Percentiles rank a stretch among this genome's conserved stretches.
Conservation (phyloP, 257 asterid species). For the Linaria vulgaris region DNA sequence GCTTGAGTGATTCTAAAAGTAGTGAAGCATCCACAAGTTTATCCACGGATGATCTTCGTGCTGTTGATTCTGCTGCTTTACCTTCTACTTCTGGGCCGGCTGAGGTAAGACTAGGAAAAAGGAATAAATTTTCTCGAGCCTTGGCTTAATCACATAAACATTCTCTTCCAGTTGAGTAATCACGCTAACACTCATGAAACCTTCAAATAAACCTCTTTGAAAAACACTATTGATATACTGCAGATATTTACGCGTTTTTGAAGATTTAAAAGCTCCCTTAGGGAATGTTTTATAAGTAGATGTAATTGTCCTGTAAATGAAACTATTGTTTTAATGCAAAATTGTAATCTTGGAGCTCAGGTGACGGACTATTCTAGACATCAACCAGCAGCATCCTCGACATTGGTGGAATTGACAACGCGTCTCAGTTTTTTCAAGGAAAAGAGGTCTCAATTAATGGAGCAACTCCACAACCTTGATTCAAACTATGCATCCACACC, state of each 20-base stretch:
- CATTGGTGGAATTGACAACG: conserved; percentile 79
- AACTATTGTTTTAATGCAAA: too few species aligned
- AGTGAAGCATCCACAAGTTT: conserved; percentile 63
- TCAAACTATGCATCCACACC: conserved; percentile 60
- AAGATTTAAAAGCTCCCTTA: too few species aligned
- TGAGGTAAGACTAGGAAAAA: conserved; percentile 64
- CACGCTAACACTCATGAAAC: too few species aligned
- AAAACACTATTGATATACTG: too few species aligned
- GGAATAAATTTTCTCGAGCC: too few species aligned
- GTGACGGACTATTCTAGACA: conserved; percentile 53
- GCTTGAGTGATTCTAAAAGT: conserved; percentile 62
- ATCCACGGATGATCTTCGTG: conserved; percentile 51
- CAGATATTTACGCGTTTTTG: too few species aligned
- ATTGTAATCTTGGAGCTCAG: conserved; percentile 29
- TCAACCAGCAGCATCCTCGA: conserved; percentile 62
- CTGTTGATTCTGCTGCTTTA: conserved; percentile 55
- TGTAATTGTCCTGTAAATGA: too few species aligned
- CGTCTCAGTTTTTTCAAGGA: conserved; percentile 97
- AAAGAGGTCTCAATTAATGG: conserved; percentile 96
- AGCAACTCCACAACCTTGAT: conserved; percentile 86
- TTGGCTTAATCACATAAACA: too few species aligned
- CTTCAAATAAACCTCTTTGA: too few species aligned
- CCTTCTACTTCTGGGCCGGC: conserved; percentile 70
- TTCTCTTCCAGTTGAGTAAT: too few species aligned
- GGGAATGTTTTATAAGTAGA: too few species aligned